A percentile compares a stretch with the other conserved stretches of the same genome.
Evolutionary conservation across 73 alveolate genomes (phyloP).

Genomic region (Breviolum minutum): DNA sequence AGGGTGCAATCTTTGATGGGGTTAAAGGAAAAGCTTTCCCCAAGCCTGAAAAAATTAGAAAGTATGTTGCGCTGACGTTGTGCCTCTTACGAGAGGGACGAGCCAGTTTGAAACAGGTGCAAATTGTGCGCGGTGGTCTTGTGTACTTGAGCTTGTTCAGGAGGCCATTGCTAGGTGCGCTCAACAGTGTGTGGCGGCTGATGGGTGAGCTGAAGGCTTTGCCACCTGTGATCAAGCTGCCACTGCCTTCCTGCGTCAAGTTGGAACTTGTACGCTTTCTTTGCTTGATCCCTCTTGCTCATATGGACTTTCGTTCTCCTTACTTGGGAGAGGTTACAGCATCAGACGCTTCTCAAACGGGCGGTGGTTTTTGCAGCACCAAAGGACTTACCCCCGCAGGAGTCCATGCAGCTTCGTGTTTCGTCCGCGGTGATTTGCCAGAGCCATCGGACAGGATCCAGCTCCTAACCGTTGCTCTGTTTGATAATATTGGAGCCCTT

Average conservation of each 20-base stretch:
- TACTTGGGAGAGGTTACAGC: neutral
- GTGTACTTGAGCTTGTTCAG: conserved; percentile 5
- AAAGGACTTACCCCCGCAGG: neutral
- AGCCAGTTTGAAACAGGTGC: neutral
- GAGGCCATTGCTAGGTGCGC: neutral
- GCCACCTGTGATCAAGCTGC: neutral
- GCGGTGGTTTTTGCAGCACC: neutral
- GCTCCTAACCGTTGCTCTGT: neutral
- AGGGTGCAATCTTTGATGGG: conserved; percentile 9
- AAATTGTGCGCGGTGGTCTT: neutral
- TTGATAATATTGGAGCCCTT: neutral
- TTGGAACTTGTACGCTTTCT: neutral
- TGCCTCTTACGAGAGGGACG: neutral
- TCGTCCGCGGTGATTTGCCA: neutral
- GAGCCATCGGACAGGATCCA: neutral
- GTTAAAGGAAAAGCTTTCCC: neutral
- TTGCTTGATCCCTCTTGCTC: neutral
- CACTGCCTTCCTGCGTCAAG: neutral
- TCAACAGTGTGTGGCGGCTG: neutral
- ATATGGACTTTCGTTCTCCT: neutral
- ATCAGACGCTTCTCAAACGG: neutral
- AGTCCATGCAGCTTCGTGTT: neutral
- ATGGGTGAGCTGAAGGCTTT: neutral
- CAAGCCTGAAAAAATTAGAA: neutral
- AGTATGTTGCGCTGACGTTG: neutral